Conservation (phyloP, 1,284 basidiomycete species). For the Apiotrichum laibachii region DNA sequence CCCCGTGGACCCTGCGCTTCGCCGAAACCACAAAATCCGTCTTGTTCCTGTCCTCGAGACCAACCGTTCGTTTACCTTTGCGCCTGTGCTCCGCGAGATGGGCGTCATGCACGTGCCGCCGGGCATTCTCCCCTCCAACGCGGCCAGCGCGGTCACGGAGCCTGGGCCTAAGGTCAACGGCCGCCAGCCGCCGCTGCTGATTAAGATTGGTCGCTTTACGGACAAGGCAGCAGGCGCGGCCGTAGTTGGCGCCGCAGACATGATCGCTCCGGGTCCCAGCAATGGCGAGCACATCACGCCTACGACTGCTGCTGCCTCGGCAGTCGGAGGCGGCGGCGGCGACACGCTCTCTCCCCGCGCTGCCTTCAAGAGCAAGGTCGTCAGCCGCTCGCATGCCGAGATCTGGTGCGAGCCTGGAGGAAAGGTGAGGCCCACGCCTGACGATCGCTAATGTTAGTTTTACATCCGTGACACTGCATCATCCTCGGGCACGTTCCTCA, state of each 20-base stretch:
- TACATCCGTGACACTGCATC: slow-evolving; percentile 88
- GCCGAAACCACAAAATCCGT: slow-evolving; percentile 58
- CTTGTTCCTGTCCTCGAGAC: slow-evolving; percentile 93
- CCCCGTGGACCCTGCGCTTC: slow-evolving; percentile 16
- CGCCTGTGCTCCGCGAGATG: slow-evolving; percentile 78
- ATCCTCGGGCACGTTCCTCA: slow-evolving; percentile 90
- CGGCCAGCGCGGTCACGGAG: slow-evolving; percentile 28
- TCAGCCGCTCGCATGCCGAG: slow-evolving; percentile 90
- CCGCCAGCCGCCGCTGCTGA: slow-evolving; percentile 57
- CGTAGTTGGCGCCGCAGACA: slow-evolving; percentile 3
- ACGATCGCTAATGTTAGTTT: slow-evolving; percentile 58
- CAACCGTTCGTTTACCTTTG: slow-evolving; percentile 84
- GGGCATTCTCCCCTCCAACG: slow-evolving; percentile 48
- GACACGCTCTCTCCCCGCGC: slow-evolving; percentile 75
- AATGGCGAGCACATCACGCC: neutral
- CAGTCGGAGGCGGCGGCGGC: slow-evolving; percentile 48
- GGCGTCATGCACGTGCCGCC: slow-evolving; percentile 53
- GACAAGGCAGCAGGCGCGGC: slow-evolving; percentile 52
- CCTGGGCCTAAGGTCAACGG: slow-evolving; percentile 41
- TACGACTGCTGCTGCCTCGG: slow-evolving; percentile 10
- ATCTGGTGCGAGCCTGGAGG: slow-evolving; percentile 70
- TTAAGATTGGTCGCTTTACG: slow-evolving; percentile 89
- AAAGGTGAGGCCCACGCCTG: slow-evolving; percentile 48
- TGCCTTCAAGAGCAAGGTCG: slow-evolving; percentile 95
- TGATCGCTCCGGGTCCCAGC: neutral